Evolutionary conservation across 1,284 basidiomycete genomes (phyloP), one percentile per base, ranked within the genome.

Genomic region (Ustilago xerochloae): DNA sequence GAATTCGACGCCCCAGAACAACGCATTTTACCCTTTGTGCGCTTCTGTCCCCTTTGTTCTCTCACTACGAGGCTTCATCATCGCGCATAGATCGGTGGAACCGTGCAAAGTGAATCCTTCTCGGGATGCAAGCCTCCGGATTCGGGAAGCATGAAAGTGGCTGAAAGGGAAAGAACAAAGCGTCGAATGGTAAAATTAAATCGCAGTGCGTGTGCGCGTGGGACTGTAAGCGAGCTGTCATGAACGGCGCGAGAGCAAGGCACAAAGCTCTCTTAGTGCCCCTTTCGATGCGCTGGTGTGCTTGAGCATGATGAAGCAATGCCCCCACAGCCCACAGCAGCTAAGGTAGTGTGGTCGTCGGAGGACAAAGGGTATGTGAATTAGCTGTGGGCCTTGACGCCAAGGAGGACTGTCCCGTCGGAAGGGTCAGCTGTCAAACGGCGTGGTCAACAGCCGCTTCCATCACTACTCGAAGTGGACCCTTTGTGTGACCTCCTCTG

Each of bases 111-210:
- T 26, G 13, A 18, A 39, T 13, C 8, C 29, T 33, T 16, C n/a
- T n/a, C n/a, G n/a, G 29, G 48, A 15, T 8, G 28, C 6, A 29
- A 32, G 28, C 32, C 28, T 28, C 18, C 45, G 26, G 45, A 28
- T 0, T 30, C 26, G 15, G 16, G 10, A 9, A 30, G 28, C 16
- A 47, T 47, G 45, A 50, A 50, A 50, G 48, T 30, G 48, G 4
- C 28, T 47, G 45, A 50, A 50, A 50, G 48, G 48, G 48, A 9
- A 50, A n/a, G 30, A 30, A 18, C 47, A 49, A 49, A 49, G 47
- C 47, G 48, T 51, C 47, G 30, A 3, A 13, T 20, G 41, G n/a
- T n/a, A 7, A 15, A 43, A 43, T 24, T 26, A 43, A 26, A 13
- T 43, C n/a, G 41, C 46, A 32, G 20, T 29, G 13, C n/a, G 43